phyloP scores from a whole-genome alignment of 2,329 filamentous ascomycete genomes.

The Cytospora leucostoma region DNA sequence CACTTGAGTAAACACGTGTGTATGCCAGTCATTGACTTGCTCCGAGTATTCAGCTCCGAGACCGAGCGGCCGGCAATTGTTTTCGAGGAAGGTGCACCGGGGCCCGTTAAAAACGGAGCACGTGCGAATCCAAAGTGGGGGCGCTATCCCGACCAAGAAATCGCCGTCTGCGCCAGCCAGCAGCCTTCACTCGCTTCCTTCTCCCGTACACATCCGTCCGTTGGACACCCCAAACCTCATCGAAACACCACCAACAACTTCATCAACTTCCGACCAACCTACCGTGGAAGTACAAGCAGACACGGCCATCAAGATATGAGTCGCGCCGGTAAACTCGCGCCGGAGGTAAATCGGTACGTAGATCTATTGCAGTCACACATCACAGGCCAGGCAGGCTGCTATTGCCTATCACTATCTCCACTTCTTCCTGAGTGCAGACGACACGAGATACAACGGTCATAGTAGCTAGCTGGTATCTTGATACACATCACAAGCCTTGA shows the following conservation, averaged over 20 bases:
- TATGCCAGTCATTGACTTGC: not conserved
- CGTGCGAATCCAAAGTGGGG: constrained; percentile 21
- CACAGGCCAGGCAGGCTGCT: constrained; percentile 5
- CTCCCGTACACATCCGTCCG: constrained; percentile 24
- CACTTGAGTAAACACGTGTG: not conserved
- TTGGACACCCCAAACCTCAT: constrained; percentile 20
- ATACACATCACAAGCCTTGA: not conserved
- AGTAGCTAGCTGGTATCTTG: not conserved
- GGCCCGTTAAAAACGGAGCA: constrained; percentile 12
- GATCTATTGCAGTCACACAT: constrained; percentile 30
- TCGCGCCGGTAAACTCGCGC: constrained; percentile 94
- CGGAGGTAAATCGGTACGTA: constrained; percentile 96
- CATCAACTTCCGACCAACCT: constrained; percentile 20
- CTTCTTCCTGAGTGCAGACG: constrained; percentile 6
- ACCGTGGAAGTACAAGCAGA: constrained; percentile 24
- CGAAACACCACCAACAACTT: constrained; percentile 4
- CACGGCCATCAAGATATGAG: constrained; percentile 75
- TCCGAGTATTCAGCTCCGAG: not conserved
- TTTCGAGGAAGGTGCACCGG: constrained; percentile 6
- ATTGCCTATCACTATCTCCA: constrained; percentile 12
- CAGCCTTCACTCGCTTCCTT: constrained; percentile 22
- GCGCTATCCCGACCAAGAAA: constrained; percentile 12
- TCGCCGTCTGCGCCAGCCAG: constrained; percentile 11
- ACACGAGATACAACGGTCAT: not conserved
- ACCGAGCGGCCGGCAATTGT: constrained; percentile 14